These are phyloP conservation scores for Backusella circina DNA, from an alignment of 192 early-diverging fungal genomes.

Conservation along the genomic window DNA sequence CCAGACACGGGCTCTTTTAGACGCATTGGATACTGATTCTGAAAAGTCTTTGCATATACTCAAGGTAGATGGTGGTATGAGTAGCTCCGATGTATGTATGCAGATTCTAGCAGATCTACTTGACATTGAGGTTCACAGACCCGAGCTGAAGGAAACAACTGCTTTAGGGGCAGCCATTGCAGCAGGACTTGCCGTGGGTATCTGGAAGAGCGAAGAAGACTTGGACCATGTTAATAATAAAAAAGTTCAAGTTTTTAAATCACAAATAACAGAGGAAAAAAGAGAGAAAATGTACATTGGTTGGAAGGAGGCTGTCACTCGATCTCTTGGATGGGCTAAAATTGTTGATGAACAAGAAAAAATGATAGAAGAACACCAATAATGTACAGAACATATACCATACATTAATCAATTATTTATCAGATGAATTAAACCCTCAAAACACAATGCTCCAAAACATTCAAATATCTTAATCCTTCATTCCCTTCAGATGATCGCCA, in stretches of 20 bases:
- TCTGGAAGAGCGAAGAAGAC: conserved; percentile 54
- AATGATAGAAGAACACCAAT: not conserved
- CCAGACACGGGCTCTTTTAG: conserved; percentile 84
- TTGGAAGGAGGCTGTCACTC: conserved; percentile 76
- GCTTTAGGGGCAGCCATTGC: conserved; percentile 90
- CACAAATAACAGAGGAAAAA: conserved; percentile 45
- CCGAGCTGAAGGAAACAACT: conserved; percentile 87
- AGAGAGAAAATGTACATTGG: conserved; percentile 51
- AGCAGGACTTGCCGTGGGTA: conserved; percentile 70
- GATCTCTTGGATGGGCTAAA: conserved; percentile 54
- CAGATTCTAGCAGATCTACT: conserved; percentile 88
- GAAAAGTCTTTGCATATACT: conserved; percentile 61
- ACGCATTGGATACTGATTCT: conserved; percentile 82
- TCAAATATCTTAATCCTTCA: too few species aligned
- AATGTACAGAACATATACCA: not conserved
- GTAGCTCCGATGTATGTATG: conserved; percentile 87
- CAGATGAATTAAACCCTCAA: too few species aligned
- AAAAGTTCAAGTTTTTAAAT: conserved; percentile 37
- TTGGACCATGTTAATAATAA: conserved; percentile 45
- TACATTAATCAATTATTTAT: not conserved
- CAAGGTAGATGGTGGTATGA: conserved; percentile 90
- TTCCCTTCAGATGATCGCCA: too few species aligned
- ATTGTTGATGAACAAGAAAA: not conserved
- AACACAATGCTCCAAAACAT: too few species aligned
- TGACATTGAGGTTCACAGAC: conserved; percentile 74